Percentiles rank a stretch among this genome's conserved stretches.
These are phyloP conservation scores for Neurospora sp. DNA, from an alignment of 495 filamentous ascomycete genomes.

Conservation along the genomic window DNA sequence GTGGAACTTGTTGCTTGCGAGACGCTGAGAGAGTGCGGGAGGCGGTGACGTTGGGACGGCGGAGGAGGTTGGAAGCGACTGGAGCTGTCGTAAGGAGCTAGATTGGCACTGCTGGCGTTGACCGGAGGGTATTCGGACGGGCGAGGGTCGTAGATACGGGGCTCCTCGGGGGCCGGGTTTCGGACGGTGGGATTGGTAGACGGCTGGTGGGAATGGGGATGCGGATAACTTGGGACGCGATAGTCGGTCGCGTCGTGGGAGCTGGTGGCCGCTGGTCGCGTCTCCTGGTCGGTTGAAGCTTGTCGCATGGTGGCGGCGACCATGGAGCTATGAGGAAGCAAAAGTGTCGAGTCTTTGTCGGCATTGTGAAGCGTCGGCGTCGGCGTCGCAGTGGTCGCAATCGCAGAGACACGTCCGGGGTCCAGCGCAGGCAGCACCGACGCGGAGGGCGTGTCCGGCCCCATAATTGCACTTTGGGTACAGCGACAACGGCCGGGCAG, in stretches of 20 bases:
- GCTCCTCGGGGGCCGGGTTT: slow-evolving; percentile 4
- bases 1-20: slow-evolving; percentile 33
- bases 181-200: neutral
- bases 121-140: neutral
- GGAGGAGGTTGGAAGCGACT: neutral
- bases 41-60: slow-evolving; percentile 10
- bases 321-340: slow-evolving; percentile 5
- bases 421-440: slow-evolving; percentile 17
- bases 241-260: slow-evolving; percentile 1
- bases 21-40: slow-evolving; percentile 27
- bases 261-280: neutral
- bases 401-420: slow-evolving; percentile 9
- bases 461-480: slow-evolving; percentile 9
- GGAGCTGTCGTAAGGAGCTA: neutral
- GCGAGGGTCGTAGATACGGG: slow-evolving; percentile 1
- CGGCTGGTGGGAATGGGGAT: slow-evolving; percentile 10
- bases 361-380: neutral
- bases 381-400: neutral
- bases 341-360: slow-evolving; percentile 16
- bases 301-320: neutral
- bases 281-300: neutral
- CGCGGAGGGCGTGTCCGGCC: slow-evolving; percentile 12
- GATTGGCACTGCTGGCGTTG: neutral
- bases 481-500: slow-evolving; percentile 1
- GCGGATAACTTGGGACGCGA: slow-evolving; percentile 1